Evolutionary conservation across 345 rosid species (phyloP).

Genomic region (Melastoma malabathricum): DNA sequence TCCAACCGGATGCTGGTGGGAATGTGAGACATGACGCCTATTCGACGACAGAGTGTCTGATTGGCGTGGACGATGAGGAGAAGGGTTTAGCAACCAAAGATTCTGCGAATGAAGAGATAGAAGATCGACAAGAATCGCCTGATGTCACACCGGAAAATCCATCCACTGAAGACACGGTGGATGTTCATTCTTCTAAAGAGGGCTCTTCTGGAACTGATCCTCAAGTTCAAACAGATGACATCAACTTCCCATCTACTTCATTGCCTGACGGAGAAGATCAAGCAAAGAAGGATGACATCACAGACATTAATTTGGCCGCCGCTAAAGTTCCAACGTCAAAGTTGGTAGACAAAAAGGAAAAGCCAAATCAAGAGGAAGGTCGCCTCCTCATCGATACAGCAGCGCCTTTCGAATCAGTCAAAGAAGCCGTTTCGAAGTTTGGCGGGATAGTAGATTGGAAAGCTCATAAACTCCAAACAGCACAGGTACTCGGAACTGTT

Average conservation of each 20-base stretch:
- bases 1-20: neutral
- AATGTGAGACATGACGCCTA: no score
- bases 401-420: conserved; percentile 87
- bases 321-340: neutral
- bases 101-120: no score
- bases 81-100: no score
- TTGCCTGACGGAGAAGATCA: conserved; percentile 3
- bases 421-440: conserved; percentile 87
- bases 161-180: no score
- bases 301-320: neutral
- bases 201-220: no score
- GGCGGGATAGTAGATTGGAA: conserved; percentile 98
- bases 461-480: conserved; percentile 69
- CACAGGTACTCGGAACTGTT: conserved; percentile 40
- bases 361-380: conserved; percentile 17
- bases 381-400: conserved; percentile 66
- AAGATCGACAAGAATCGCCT: no score
- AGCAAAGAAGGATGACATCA: neutral
- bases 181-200: no score
- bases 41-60: neutral
- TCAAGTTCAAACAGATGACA: no score
- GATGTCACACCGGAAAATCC: no score
- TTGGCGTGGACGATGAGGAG: no score
- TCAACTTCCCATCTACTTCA: neutral
- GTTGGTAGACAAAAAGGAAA: neutral